phyloP scores from a whole-genome alignment of 805 yeast species.

The Candida silvicultrix region DNA sequence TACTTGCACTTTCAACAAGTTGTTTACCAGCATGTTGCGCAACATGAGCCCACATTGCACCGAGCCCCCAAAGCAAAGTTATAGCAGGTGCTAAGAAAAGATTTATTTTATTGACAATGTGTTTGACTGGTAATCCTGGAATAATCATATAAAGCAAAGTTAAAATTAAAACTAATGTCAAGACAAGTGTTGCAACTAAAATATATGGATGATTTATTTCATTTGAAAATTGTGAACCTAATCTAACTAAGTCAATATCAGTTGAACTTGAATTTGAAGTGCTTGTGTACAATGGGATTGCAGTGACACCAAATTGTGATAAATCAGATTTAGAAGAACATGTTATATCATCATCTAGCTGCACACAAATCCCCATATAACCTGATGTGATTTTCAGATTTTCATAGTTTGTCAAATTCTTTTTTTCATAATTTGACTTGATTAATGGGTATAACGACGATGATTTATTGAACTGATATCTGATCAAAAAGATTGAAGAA shows the following conservation, averaged over 20 bases:
- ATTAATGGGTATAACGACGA: constrained; percentile 38
- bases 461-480: constrained; percentile 39
- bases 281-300: constrained; percentile 29
- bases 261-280: constrained; percentile 26
- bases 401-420: constrained; percentile 29
- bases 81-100: constrained; percentile 28
- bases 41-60: constrained; percentile 58
- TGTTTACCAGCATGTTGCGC: constrained; percentile 39
- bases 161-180: constrained; percentile 35
- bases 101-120: constrained; percentile 20
- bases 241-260: constrained; percentile 36
- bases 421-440: constrained; percentile 27
- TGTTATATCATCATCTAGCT: constrained; percentile 23
- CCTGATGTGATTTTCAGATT: constrained; percentile 44
- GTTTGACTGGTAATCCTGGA: constrained; percentile 43
- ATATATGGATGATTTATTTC: constrained; percentile 49
- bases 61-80: constrained; percentile 54
- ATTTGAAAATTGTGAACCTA: constrained; percentile 40
- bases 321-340: constrained; percentile 31
- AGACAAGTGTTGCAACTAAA: constrained; percentile 40
- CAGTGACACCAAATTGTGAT: constrained; percentile 21
- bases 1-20: constrained; percentile 43
- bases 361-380: constrained; percentile 51
- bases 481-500: constrained; percentile 44
- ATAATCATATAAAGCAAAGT: constrained; percentile 36